Evolutionary conservation across 371 early-diverging fungal genomes (phyloP).

Genomic region (Mucor lusitanicus): DNA sequence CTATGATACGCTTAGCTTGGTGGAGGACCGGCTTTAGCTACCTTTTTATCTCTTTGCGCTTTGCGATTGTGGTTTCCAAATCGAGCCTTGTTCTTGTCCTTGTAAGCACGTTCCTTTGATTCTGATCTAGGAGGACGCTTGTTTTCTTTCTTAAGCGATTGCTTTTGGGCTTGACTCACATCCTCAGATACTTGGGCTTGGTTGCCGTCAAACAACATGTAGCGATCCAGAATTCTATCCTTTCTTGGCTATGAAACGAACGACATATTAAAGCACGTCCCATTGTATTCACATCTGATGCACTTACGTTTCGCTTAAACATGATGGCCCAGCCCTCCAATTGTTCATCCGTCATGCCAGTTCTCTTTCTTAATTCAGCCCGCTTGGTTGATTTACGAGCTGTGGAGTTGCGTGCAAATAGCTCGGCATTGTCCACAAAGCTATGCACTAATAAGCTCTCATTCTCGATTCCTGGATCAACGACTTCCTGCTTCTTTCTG

Average conservation of each 20-base stretch:
- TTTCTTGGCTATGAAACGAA: slow-evolving; percentile 59
- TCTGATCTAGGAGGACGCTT: slow-evolving; percentile 26
- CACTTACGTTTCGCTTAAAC: slow-evolving; percentile 80
- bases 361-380: slow-evolving; percentile 57
- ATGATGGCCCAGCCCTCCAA: slow-evolving; percentile 92
- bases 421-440: slow-evolving; percentile 51
- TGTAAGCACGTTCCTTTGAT: slow-evolving; percentile 45
- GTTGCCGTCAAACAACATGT: slow-evolving; percentile 50
- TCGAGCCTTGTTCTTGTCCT: slow-evolving; percentile 65
- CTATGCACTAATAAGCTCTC: slow-evolving; percentile 59
- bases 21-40: slow-evolving; percentile 33
- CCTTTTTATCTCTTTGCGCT: slow-evolving; percentile 65
- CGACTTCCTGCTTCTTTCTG: slow-evolving; percentile 16
- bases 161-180: slow-evolving; percentile 13
- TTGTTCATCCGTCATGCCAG: slow-evolving; percentile 89
- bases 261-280: neutral
- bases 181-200: slow-evolving; percentile 19
- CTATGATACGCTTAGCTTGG: neutral
- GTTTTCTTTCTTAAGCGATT: slow-evolving; percentile 8
- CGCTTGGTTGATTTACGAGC: slow-evolving; percentile 68
- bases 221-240: slow-evolving; percentile 61
- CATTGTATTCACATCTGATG: neutral
- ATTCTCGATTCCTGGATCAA: slow-evolving; percentile 59
- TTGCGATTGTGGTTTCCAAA: slow-evolving; percentile 72
- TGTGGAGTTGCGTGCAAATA: slow-evolving; percentile 60